A percentile compares a stretch with the other conserved stretches of the same genome.
Conservation (phyloP, 2,329 filamentous ascomycete species). For the Shiraia bambusicola region DNA sequence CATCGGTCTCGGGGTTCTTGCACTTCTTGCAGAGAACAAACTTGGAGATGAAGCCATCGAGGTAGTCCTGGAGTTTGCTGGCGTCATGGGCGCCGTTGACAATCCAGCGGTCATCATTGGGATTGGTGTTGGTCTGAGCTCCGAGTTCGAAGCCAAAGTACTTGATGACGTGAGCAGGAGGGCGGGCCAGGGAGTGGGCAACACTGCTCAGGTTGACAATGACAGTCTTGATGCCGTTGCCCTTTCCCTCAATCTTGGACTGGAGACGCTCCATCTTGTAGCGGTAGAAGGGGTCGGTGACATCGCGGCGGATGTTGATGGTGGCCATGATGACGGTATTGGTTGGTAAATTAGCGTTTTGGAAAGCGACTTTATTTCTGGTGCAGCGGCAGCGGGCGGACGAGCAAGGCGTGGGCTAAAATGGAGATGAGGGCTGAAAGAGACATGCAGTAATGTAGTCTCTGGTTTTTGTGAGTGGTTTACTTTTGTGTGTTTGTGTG, state of each 20-base stretch:
- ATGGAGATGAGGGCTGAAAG: conserved; percentile 58
- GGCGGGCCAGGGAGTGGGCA: conserved; percentile 86
- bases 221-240: conserved; percentile 98
- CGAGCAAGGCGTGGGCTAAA: conserved; percentile 35
- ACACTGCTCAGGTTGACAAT: conserved; percentile 96
- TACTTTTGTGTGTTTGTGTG: neutral
- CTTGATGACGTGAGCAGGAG: conserved; percentile 95
- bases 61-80: conserved; percentile 92
- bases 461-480: conserved; percentile 14
- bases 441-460: conserved; percentile 60
- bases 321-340: conserved; percentile 79
- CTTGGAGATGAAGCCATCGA: conserved; percentile 97
- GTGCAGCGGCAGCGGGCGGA: conserved; percentile 34
- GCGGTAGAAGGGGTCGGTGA: conserved; percentile 98
- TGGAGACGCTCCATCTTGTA: conserved; percentile 99
- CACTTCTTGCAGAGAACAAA: conserved; percentile 99
- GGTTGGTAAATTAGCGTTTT: conserved; percentile 27
- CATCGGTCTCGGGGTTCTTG: conserved; percentile 98
- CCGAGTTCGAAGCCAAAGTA: conserved; percentile 99
- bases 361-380: conserved; percentile 30
- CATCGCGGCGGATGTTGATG: conserved; percentile 95
- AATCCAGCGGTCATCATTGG: conserved; percentile 98
- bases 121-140: conserved; percentile 97
- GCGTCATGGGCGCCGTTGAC: conserved; percentile 98
- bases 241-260: conserved; percentile 99